Percentiles rank a stretch among this genome's conserved stretches.
phyloP scores from a whole-genome alignment of 2,329 filamentous ascomycete genomes.

The Exserohilum rostratum region DNA sequence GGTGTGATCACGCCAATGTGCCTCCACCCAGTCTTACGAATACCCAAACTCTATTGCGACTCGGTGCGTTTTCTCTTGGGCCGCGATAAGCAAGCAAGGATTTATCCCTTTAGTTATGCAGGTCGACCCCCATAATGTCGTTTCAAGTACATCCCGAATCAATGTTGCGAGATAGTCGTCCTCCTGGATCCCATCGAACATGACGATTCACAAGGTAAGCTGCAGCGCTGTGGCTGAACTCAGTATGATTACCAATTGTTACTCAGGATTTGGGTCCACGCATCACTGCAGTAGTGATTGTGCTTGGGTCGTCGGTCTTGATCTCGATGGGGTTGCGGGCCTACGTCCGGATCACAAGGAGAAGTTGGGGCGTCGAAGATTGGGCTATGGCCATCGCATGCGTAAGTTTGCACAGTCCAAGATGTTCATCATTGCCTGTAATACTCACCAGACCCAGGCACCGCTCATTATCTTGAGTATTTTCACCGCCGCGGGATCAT shows the following conservation, averaged over 20 bases:
- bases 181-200: background rate
- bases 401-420: background rate
- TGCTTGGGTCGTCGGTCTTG: no score
- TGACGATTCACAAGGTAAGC: constrained; percentile 16
- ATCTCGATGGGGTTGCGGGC: constrained; percentile 20
- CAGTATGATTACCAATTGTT: background rate
- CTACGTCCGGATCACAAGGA: constrained; percentile 22
- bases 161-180: background rate
- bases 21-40: background rate
- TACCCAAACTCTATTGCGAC: background rate
- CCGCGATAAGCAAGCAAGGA: background rate
- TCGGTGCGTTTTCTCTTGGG: background rate
- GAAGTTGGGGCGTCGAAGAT: constrained; percentile 40
- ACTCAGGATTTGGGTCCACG: constrained; percentile 21
- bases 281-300: constrained; percentile 27
- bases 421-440: background rate
- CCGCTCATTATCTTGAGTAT: constrained; percentile 20
- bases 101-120: background rate
- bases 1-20: background rate
- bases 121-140: background rate
- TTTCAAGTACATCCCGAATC: background rate
- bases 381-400: constrained; percentile 31
- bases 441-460: background rate
- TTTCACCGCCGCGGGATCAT: constrained; percentile 36
- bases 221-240: background rate